These are phyloP conservation scores for Colletotrichum sp. DNA, from an alignment of 2,329 filamentous ascomycete genomes.

Conservation along the genomic window DNA sequence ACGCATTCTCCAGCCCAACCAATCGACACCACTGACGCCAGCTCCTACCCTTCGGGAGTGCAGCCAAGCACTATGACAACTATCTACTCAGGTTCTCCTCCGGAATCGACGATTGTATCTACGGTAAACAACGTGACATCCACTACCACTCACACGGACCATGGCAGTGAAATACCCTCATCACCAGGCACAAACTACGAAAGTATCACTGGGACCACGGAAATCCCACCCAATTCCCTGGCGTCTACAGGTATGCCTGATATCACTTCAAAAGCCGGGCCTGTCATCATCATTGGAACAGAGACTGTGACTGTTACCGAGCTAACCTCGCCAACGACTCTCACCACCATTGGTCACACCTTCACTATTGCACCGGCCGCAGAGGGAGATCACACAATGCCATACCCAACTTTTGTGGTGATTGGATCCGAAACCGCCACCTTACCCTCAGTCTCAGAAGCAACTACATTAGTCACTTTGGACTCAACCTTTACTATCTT, in stretches of 20 bases:
- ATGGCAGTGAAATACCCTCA: fast-evolving
- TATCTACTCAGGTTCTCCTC: neutral
- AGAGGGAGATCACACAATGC: fast-evolving
- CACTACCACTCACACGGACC: fast-evolving
- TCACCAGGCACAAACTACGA: fast-evolving
- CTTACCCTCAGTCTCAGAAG: neutral
- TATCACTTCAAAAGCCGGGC: neutral
- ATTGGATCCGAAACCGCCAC: neutral
- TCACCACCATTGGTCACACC: neutral
- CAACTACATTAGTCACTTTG: neutral
- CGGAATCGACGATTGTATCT: neutral
- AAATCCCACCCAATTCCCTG: neutral
- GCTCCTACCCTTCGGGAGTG: neutral
- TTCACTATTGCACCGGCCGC: neutral
- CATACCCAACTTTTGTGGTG: neutral
- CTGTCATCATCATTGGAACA: fast-evolving
- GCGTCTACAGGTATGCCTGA: fast-evolving
- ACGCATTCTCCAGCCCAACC: neutral
- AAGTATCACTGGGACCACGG: fast-evolving
- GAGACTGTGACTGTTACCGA: neutral
- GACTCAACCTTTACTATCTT: neutral
- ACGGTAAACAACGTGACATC: neutral
- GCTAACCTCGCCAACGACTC: neutral
- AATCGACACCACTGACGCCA: neutral
- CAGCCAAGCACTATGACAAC: neutral